Conservation (phyloP, 768 basidiomycete species). For the Suillus cothurnatus region DNA sequence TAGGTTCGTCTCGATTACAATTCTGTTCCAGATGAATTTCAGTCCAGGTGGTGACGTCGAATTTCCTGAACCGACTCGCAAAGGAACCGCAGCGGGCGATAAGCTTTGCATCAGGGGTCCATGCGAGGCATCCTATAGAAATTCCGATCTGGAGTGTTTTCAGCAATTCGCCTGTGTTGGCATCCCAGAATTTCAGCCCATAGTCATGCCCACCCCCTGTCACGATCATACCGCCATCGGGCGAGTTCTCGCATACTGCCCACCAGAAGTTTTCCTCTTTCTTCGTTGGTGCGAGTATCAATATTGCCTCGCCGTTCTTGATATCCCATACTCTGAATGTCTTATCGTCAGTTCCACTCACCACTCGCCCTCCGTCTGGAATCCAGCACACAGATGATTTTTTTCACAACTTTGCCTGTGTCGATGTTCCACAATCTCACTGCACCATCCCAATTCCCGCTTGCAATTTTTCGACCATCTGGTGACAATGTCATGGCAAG, state of each 20-base stretch:
- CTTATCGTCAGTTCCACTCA: neutral
- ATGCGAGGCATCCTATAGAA: neutral
- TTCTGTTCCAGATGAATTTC: neutral
- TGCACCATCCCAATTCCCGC: neutral
- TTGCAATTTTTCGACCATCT: neutral
- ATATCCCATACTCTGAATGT: neutral
- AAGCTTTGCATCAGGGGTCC: no score
- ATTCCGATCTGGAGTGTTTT: neutral
- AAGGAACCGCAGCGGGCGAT: no score
- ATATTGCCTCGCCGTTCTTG: neutral
- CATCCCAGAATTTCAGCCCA: neutral
- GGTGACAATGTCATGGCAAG: neutral
- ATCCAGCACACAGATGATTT: neutral
- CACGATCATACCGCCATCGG: neutral
- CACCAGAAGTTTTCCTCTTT: neutral
- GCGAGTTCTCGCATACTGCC: neutral
- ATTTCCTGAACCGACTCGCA: no score
- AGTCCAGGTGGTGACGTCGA: neutral
- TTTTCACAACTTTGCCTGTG: neutral
- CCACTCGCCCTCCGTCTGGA: neutral
- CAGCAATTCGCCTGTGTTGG: neutral
- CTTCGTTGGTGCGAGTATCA: neutral
- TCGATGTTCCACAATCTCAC: neutral
- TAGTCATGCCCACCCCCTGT: neutral
- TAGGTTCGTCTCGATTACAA: no score